Conservation (phyloP, 1,284 basidiomycete genomes). For the Spongispora temasekensis region DNA sequence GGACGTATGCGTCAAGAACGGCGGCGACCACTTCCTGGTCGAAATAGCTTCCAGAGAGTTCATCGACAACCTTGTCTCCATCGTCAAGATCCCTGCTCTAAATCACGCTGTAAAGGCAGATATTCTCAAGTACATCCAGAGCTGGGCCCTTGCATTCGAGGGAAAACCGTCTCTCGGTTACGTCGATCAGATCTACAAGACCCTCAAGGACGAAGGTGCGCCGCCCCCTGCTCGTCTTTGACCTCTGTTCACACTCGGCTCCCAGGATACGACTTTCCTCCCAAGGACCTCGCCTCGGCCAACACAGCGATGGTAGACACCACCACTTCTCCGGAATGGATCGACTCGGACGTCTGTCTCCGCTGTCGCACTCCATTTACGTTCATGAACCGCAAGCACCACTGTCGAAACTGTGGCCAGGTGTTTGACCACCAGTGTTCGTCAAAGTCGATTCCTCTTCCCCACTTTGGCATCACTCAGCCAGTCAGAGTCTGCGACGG, state of each 20-base stretch:
- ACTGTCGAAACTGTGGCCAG: constrained; percentile 97
- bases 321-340: constrained; percentile 92
- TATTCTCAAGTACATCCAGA: constrained; percentile 82
- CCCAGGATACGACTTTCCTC: constrained; percentile 77
- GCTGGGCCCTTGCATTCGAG: constrained; percentile 92
- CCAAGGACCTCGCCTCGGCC: constrained; percentile 67
- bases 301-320: constrained; percentile 87
- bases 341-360: constrained; percentile 93
- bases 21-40: constrained; percentile 87
- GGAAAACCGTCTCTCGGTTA: constrained; percentile 77
- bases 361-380: constrained; percentile 91
- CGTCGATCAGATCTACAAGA: constrained; percentile 79
- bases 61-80: constrained; percentile 88
- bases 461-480: constrained; percentile 93
- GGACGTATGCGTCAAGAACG: constrained; percentile 97
- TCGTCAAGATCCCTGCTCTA: constrained; percentile 70
- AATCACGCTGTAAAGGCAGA: constrained; percentile 86
- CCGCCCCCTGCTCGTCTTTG: not conserved
- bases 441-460: constrained; percentile 80
- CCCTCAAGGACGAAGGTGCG: constrained; percentile 74
- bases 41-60: constrained; percentile 90
- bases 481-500: constrained; percentile 95
- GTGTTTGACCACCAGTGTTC: constrained; percentile 97
- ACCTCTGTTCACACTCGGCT: constrained; percentile 28
- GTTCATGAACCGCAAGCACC: constrained; percentile 97